Evolutionary conservation across 306 rosid genomes (phyloP), one percentile per base, ranked within the genome.

Genomic region (Citrullus mucosospermus): DNA sequence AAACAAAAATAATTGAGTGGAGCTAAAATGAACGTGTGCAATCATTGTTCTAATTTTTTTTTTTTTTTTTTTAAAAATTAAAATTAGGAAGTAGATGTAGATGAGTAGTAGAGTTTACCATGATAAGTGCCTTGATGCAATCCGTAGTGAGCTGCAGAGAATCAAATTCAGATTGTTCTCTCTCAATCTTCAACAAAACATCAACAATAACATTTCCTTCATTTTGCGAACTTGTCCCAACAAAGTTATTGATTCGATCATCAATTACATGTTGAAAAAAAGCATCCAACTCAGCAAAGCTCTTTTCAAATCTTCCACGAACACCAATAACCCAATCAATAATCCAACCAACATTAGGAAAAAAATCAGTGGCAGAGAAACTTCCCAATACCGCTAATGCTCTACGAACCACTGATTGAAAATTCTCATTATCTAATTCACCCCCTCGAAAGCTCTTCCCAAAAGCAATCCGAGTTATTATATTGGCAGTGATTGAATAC

Each of bases 221-320:
- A 1, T 61, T 53, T 8, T 17, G 54, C 53, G 58, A 9, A 41
- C 34, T 9, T 5, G 60, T 53, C 36, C 70, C 39, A 2, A 76
- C 22, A 22, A 22, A 18, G 9, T 43, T 68, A 36, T 39, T 39
- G 30, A 84, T 59, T 54, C 80, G 87, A 28, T 79, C 85, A 20
- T 84, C 85, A 17, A 84, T 53, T 32, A 91, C 84, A 30, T 39
- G 56, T 75, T 89, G 83, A 30, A 83, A 89, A 69, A 88, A 79
- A 75, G 18, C 6, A 63, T 91, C 92, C 39, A 89, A 15, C 46
- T 85, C 88, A 46, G 30, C 48, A 65, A 84, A 91, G 0, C 55
- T 79, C 44, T 76, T 79, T 3, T 88, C 89, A 0, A 89, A 66
- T 68, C 84, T 69, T 67, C 55, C 9, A 13, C 68, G 39, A 13